A percentile compares a stretch with the other conserved stretches of the same genome.
Conservation (phyloP, 1,284 basidiomycete species). For the Fereydounia khargensis region DNA sequence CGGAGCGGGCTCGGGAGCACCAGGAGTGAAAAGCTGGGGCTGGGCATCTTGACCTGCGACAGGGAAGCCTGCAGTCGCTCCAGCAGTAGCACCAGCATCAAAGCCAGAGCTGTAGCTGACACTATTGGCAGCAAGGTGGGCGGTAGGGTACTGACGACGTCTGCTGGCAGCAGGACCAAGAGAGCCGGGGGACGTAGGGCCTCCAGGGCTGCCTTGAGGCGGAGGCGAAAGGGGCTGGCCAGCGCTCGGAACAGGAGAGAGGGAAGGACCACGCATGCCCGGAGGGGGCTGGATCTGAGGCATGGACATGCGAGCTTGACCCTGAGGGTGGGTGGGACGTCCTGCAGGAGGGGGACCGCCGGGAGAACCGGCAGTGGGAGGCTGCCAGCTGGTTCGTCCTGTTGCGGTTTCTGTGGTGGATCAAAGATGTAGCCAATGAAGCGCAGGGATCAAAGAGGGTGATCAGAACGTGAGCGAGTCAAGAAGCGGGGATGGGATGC, state of each 20-base stretch:
- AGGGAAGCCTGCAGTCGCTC: constrained; percentile 37
- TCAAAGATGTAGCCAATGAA: neutral
- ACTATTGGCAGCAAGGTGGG: constrained; percentile 56
- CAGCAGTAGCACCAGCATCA: constrained; percentile 59
- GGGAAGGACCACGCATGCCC: constrained; percentile 31
- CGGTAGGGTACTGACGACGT: constrained; percentile 60
- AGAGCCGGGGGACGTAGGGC: constrained; percentile 55
- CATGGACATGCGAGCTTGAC: constrained; percentile 54
- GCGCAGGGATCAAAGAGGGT: too few species aligned
- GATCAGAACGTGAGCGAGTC: too few species aligned
- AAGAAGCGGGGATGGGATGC: neutral
- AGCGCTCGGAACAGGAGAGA: constrained; percentile 21
- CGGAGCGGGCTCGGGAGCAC: constrained; percentile 25
- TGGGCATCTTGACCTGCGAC: constrained; percentile 29
- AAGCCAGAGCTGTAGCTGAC: constrained; percentile 57
- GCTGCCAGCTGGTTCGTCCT: constrained; percentile 57
- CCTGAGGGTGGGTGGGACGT: constrained; percentile 50
- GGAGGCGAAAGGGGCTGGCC: constrained; percentile 30
- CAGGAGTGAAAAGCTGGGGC: constrained; percentile 37
- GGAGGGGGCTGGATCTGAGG: constrained; percentile 46
- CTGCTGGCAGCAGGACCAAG: constrained; percentile 58
- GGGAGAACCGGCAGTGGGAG: constrained; percentile 29
- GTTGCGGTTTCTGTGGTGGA: constrained; percentile 47
- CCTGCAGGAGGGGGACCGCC: constrained; percentile 11
- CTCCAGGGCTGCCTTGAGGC: constrained; percentile 6